Conservation (phyloP, 495 filamentous ascomycete genomes). For the Lophiostoma macrostomum region DNA sequence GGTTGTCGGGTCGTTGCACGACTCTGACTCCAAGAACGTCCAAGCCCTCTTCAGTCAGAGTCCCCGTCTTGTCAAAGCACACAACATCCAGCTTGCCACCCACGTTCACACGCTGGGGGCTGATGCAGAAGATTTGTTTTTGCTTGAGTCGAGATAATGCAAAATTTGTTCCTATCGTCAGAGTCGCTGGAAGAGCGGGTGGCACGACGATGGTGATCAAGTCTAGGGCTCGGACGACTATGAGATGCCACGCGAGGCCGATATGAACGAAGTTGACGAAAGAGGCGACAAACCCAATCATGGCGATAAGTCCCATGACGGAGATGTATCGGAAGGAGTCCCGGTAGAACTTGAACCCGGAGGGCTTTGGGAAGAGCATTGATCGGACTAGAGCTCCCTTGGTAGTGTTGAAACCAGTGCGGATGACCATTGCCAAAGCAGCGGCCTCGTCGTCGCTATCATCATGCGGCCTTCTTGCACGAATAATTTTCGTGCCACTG, state of each 20-base stretch:
- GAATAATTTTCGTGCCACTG: slow-evolving; percentile 90
- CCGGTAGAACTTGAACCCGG: slow-evolving; percentile 95
- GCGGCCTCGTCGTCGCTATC: slow-evolving; percentile 83
- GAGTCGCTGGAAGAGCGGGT: slow-evolving; percentile 91
- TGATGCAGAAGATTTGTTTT: slow-evolving; percentile 94
- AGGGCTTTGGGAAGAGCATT: slow-evolving; percentile 98
- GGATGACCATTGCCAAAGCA: slow-evolving; percentile 83
- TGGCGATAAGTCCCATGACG: slow-evolving; percentile 89
- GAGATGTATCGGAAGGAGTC: slow-evolving; percentile 98
- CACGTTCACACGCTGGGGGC: slow-evolving; percentile 92
- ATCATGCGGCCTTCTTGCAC: slow-evolving; percentile 83
- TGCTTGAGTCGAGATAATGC: slow-evolving; percentile 80
- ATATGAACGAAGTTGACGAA: slow-evolving; percentile 90
- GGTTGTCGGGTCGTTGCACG: slow-evolving; percentile 59
- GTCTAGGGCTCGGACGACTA: slow-evolving; percentile 88
- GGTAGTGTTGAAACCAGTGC: slow-evolving; percentile 95
- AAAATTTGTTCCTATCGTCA: slow-evolving; percentile 96
- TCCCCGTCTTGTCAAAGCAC: slow-evolving; percentile 99
- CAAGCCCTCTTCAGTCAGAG: slow-evolving; percentile 92
- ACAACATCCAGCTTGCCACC: slow-evolving; percentile 93
- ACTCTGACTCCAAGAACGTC: slow-evolving; percentile 88
- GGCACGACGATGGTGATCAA: slow-evolving; percentile 98
- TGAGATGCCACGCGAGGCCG: slow-evolving; percentile 78
- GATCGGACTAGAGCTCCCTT: slow-evolving; percentile 95
- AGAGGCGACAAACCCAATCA: slow-evolving; percentile 83